Evolutionary conservation across 2,329 filamentous ascomycete species (phyloP), one percentile per base, ranked within the genome.

Genomic region (Xylogone sp.): DNA sequence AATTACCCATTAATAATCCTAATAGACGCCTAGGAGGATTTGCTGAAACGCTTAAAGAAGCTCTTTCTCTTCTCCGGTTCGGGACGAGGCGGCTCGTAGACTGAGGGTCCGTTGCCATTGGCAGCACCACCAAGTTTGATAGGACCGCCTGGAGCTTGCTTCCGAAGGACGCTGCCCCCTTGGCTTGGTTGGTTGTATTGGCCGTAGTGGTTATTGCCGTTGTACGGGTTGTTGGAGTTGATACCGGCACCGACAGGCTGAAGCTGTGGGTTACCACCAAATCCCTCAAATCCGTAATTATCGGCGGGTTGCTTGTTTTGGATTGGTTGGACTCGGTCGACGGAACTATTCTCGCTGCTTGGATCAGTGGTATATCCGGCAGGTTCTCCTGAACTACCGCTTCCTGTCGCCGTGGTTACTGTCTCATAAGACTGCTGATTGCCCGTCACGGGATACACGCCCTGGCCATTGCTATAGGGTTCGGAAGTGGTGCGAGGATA

Each of bases 281-380:
- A 65, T 24, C 62, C 62, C 39, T 55, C 62, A 56, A 85, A 85
- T 47, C 87, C 86, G 61, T 89, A 89, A 56, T 78, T 79, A 49
- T 87, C 85, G 5, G 71, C 63, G 7, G 78, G 76, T 46, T 84
- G 78, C 21, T 75, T 79, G 12, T 43, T 45, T 31, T 75, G 72
- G 4, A 76, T 74, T 48, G 84, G 79, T 52, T 77, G 73, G 21
- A 84, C 75, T 55, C 90, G 85, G 65, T 96, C 90, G 60, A 95
- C 82, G 1, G 90, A 96, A 72, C 90, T 95, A 71, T 96, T 96
- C 65, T 96, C 88, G 65, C 91, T 96, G 72, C 88, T 73, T 42
- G 89, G 92, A 65, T 96, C 91, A 53, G 90, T 96, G 58, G 86
- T 86, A 68, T 94, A 92, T 51, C 84, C 86, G 65, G 82, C 85